Evolutionary conservation across 129 eudicot genomes (phyloP), one percentile per base, ranked within the genome.

Genomic region (Chrysanthemum makinoi): DNA sequence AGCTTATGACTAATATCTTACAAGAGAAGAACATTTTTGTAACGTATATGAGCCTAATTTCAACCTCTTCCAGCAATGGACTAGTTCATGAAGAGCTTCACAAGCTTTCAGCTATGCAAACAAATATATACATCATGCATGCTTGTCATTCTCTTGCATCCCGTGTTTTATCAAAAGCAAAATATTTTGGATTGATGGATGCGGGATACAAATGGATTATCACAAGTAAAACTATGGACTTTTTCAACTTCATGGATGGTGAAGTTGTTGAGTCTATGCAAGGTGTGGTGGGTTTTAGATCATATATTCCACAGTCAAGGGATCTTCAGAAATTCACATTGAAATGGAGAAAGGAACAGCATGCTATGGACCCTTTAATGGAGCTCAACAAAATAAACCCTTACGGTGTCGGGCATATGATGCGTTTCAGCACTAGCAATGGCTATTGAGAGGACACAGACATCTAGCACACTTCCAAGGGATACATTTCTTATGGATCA

Each of bases 141-240:
- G 18, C 74, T 72, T 63, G 82, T 2, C 78, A 77, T 68, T 72
- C 77, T 8, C 73, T 83, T n/a, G 79, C 82, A 33, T 77, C 86
- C 43, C 53, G 44, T n/a, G 2, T 84, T 65, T 66, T 86, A 12
- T 0, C 22, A 18, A 72, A 43, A 10, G 88, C 87, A 7, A 76
- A 70, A 15, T 11, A 33, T 43, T 48, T 82, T 18, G 85, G 82
- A 52, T 76, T 87, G 88, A 79, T 84, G 88, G 79, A 54, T 69
- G 70, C 59, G 9, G 86, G 83, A 19, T 86, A 80, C 76, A 82
- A 77, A 49, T 86, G 93, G 96, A 85, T 90, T 12, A 43, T 81
- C 11, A 87, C 89, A 2, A 43, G 66, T 65, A 73, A 74, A 12
- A 76, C 46, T 5, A 58, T 65, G 71, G 62, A 30, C 56, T 54